Conservation (phyloP, 257 asterid genomes). For the Pogostemon cablin region DNA sequence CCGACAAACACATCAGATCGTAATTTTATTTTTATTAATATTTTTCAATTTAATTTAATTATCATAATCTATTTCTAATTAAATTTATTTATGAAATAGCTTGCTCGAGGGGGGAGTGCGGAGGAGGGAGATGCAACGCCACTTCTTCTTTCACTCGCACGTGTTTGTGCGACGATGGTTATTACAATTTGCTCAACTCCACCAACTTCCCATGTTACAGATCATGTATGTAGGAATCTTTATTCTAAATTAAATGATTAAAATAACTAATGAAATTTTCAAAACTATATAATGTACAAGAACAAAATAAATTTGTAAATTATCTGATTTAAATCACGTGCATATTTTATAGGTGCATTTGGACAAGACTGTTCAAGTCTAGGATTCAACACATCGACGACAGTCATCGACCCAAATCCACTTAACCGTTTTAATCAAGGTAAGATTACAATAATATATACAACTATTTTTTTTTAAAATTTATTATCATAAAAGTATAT, state of each 20-base stretch:
- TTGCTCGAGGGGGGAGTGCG: constrained; percentile 61
- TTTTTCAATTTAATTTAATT: background rate
- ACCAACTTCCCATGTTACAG: constrained; percentile 64
- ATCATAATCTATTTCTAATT: background rate
- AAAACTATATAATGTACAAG: no score
- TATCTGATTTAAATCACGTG: background rate
- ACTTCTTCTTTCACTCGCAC: constrained; percentile 44
- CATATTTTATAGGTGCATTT: constrained; percentile 52
- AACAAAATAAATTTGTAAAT: background rate
- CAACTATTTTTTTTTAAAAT: background rate
- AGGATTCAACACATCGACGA: constrained; percentile 45
- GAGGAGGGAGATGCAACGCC: constrained; percentile 70
- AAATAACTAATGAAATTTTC: no score
- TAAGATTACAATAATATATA: constrained; percentile 22
- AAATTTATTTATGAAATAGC: constrained; percentile 33
- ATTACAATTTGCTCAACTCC: constrained; percentile 58
- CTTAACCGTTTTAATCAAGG: constrained; percentile 39
- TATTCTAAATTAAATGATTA: background rate
- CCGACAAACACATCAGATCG: constrained; percentile 56
- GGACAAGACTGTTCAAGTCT: constrained; percentile 56
- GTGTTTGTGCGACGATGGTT: constrained; percentile 63
- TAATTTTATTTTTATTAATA: constrained; percentile 25
- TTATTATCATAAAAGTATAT: background rate
- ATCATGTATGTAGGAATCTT: constrained; percentile 66
- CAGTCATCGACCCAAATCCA: constrained; percentile 38